Conservation (phyloP, 2,329 filamentous ascomycete species). For the Stagonosporopsis tanaceti region DNA sequence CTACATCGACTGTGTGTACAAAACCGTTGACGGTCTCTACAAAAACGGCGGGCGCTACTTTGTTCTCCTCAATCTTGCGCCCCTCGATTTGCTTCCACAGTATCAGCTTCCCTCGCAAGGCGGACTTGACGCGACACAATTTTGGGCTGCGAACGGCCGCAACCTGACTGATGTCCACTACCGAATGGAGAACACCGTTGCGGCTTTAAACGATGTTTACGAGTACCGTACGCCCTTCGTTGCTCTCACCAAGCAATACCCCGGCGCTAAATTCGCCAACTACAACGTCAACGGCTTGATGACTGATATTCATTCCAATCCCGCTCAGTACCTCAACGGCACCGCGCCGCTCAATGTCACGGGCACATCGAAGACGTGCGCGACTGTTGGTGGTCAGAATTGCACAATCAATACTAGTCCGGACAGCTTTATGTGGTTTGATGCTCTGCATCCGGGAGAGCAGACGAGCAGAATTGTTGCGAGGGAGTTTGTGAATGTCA, state of each 20-base stretch:
- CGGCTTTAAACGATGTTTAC: slow-evolving; percentile 60
- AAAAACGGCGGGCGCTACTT: slow-evolving; percentile 72
- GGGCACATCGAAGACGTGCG: slow-evolving; percentile 66
- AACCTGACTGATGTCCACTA: slow-evolving; percentile 61
- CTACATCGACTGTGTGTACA: slow-evolving; percentile 74
- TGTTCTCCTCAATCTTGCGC: slow-evolving; percentile 73
- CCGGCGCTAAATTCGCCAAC: slow-evolving; percentile 67
- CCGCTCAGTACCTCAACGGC: slow-evolving; percentile 68
- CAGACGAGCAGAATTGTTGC: slow-evolving; percentile 67
- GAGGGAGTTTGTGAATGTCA: slow-evolving; percentile 63
- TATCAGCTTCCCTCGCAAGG: slow-evolving; percentile 64
- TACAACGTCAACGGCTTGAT: slow-evolving; percentile 72
- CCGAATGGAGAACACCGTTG: slow-evolving; percentile 62
- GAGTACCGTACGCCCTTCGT: slow-evolving; percentile 58
- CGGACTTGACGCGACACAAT: slow-evolving; percentile 55
- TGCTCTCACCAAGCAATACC: slow-evolving; percentile 53
- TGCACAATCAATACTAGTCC: slow-evolving; percentile 45
- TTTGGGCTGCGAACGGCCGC: slow-evolving; percentile 56
- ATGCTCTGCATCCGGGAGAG: slow-evolving; percentile 75
- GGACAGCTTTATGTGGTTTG: slow-evolving; percentile 76
- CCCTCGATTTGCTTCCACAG: slow-evolving; percentile 71
- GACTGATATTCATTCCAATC: slow-evolving; percentile 69
- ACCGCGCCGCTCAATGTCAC: slow-evolving; percentile 68
- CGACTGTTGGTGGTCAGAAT: slow-evolving; percentile 43
- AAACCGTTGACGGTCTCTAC: slow-evolving; percentile 69